These are phyloP conservation scores for Pichia exigua DNA, from an alignment of 805 yeast genomes.

Conservation along the genomic window DNA sequence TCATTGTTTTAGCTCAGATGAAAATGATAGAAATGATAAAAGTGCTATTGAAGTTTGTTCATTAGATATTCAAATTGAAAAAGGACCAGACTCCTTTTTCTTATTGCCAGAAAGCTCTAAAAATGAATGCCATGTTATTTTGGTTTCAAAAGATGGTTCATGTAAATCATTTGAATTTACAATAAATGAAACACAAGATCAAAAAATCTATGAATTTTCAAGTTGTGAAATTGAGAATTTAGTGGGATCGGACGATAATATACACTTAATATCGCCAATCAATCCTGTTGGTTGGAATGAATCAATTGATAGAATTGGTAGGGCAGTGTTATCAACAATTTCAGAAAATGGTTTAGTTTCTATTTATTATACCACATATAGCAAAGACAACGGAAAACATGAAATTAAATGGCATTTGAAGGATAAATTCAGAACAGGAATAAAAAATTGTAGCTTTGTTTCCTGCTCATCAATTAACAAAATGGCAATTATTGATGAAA, in stretches of 20 bases:
- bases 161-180: conserved; percentile 36
- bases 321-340: conserved; percentile 52
- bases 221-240: conserved; percentile 22
- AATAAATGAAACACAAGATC: conserved; percentile 19
- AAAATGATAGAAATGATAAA: conserved; percentile 18
- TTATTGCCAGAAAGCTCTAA: conserved; percentile 29
- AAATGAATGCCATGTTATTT: conserved; percentile 37
- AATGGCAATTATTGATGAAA: conserved; percentile 61
- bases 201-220: conserved; percentile 23
- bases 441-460: conserved; percentile 42
- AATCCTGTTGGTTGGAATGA: conserved; percentile 59
- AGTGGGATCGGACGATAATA: conserved; percentile 25
- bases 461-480: conserved; percentile 73
- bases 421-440: conserved; percentile 46
- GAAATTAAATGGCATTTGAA: conserved; percentile 46
- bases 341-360: conserved; percentile 42
- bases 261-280: conserved; percentile 36
- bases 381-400: background rate
- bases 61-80: conserved; percentile 4
- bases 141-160: conserved; percentile 35
- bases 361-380: conserved; percentile 38
- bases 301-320: conserved; percentile 21
- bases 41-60: conserved; percentile 19
- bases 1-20: conserved; percentile 30
- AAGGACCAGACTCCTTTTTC: conserved; percentile 23